Base-by-base conservation (phyloP, 1,284 basidiomycete genomes). In the Moesziomyces sp. region DNA sequence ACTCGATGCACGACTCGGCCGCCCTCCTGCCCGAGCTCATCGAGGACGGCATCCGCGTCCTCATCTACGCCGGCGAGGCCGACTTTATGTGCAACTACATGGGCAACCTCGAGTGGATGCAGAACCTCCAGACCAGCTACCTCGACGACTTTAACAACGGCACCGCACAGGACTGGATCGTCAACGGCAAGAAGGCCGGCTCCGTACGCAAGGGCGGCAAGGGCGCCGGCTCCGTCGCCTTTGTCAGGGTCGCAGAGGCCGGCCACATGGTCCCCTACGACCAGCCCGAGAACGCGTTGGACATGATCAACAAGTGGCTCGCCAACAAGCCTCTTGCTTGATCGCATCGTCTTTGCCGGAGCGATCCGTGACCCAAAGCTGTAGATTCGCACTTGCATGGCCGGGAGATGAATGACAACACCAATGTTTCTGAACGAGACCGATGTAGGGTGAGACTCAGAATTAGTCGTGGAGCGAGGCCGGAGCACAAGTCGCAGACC, bases 41-140 rank as follows among this genome's bases (percentile, higher is more conserved):
- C 56, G 88, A 92, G 58, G 88, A 89, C 63, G 92, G 91, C 45
- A 87, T 94, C 52, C 86, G 92, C 58, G 85, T 95, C 38, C 85
- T 94, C 43, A 90, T 93, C 40, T 94, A 94, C 79, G 91, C 92
- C 58, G 93, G 92, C 24, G 91, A 92, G 78, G 90, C 91, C 87
- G 93, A 94, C 84, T 90, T 91, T 86, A 91, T 85, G 77, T 83
- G 82, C 69, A 77, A 79, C 66, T 76, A 68, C 53, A 78, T 78
- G 51, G 82, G 82, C 54, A 84, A 83, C 67, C 65, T 74, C 44
- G 62, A 73, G 40, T 84, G 82, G 82, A 62, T 77, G 52, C 58
- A 77, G 33, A 56, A 61, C 30, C 74, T 84, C 64, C 54, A 76
- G 55, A 80, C 75, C 5, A 56, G 63, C 52, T 78, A 68, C 70